Percentiles rank a stretch among this genome's conserved stretches.
phyloP scores from a whole-genome alignment of 306 rosid genomes.

The Gynostemma pentaphyllum region DNA sequence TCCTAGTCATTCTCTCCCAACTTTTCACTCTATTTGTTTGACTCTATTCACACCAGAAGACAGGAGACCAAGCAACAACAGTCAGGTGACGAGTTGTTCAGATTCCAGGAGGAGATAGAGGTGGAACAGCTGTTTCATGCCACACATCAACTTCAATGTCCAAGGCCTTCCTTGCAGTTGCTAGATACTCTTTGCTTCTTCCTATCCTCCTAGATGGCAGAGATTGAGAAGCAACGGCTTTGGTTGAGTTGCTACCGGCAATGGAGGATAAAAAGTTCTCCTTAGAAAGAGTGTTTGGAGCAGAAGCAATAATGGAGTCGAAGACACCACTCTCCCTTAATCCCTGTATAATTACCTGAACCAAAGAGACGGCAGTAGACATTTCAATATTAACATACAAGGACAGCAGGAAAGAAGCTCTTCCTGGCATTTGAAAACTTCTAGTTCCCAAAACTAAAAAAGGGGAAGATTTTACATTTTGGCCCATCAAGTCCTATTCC shows the following conservation, averaged over 20 bases:
- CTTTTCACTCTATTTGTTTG: background rate
- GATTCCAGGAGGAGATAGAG: conserved; percentile 57
- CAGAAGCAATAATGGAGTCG: conserved; percentile 76
- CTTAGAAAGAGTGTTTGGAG: conserved; percentile 51
- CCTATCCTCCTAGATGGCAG: conserved; percentile 52
- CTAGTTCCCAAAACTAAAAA: background rate
- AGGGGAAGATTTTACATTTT: background rate
- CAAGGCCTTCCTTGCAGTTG: conserved; percentile 54
- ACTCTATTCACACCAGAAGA: background rate
- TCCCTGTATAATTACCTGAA: conserved; percentile 78
- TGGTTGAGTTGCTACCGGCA: conserved; percentile 60
- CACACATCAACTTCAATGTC: conserved; percentile 28
- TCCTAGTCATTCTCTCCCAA: too few species aligned
- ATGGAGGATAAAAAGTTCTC: conserved; percentile 63
- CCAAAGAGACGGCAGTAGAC: background rate
- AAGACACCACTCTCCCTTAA: conserved; percentile 81
- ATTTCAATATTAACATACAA: background rate
- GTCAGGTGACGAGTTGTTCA: conserved; percentile 16
- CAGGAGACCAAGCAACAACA: background rate
- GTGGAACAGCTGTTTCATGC: conserved; percentile 66
- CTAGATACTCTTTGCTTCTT: conserved; percentile 28
- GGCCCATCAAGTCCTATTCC: background rate
- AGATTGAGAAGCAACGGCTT: conserved; percentile 48
- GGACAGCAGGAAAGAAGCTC: background rate
- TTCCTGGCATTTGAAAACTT: background rate